A percentile compares a stretch with the other conserved stretches of the same genome.
Evolutionary conservation across 1,284 basidiomycete genomes (phyloP).

Genomic region (Pascua guehoae): DNA sequence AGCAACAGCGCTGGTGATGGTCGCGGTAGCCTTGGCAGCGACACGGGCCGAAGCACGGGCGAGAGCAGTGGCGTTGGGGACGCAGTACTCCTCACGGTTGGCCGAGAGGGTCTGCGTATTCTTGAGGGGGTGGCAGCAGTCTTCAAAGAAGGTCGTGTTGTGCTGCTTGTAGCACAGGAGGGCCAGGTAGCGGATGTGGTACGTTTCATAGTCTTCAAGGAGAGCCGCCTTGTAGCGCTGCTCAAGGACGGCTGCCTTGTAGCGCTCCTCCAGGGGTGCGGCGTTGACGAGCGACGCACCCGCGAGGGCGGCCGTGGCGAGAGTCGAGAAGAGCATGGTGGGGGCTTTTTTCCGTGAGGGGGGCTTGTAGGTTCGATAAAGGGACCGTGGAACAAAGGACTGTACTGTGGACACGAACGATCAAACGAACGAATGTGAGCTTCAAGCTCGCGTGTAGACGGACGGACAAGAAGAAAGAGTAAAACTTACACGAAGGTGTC

Average conservation of each 20-base stretch:
- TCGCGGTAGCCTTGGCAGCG: conserved; percentile 14
- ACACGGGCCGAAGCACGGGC: conserved; percentile 26
- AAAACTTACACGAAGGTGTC: too few relatives aligned
- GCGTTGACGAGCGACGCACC: conserved; percentile 53
- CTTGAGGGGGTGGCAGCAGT: conserved; percentile 58
- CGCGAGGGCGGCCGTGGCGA: conserved; percentile 56
- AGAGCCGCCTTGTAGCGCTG: conserved; percentile 34
- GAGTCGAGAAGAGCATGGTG: conserved; percentile 44
- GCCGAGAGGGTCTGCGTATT: conserved; percentile 54
- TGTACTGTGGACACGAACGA: too few relatives aligned
- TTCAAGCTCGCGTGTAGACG: too few relatives aligned
- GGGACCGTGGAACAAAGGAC: too few relatives aligned
- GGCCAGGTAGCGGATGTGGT: conserved; percentile 63
- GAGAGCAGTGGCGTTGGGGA: conserved; percentile 39
- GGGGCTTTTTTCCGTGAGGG: too few relatives aligned
- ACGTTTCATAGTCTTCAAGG: conserved; percentile 58
- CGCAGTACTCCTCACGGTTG: conserved; percentile 58
- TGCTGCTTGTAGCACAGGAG: conserved; percentile 59
- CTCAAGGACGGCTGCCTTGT: conserved; percentile 39
- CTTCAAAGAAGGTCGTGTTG: conserved; percentile 59
- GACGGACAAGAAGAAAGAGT: too few relatives aligned
- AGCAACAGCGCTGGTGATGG: conserved; percentile 18
- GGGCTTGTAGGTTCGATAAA: too few relatives aligned
- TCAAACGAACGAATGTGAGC: too few relatives aligned
- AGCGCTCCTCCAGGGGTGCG: conserved; percentile 52